Percentiles rank a stretch among this genome's conserved stretches.
These are phyloP conservation scores for Lentithecium fluviatile DNA, from an alignment of 495 filamentous ascomycete species.

Conservation along the genomic window DNA sequence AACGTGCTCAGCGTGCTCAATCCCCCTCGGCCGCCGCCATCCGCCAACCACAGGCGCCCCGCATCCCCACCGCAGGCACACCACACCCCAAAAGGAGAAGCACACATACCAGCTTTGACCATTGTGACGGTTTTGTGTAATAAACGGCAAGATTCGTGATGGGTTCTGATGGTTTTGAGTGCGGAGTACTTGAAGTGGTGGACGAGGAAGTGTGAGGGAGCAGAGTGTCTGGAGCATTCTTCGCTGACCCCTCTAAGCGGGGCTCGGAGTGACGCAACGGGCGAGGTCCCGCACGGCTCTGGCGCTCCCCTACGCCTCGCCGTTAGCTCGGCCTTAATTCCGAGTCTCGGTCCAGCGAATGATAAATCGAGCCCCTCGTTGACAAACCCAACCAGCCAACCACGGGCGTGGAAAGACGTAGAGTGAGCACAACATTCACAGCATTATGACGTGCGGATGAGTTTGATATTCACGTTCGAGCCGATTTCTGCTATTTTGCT, in stretches of 20 bases:
- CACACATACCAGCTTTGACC: constrained; percentile 40
- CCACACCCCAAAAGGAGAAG: background rate
- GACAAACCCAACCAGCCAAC: background rate
- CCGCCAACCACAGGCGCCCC: constrained; percentile 7
- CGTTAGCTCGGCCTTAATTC: background rate
- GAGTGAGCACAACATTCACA: too few relatives aligned
- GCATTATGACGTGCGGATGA: background rate
- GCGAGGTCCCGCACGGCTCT: constrained; percentile 1
- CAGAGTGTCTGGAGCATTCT: too few relatives aligned
- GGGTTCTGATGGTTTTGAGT: background rate
- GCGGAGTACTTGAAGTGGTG: background rate
- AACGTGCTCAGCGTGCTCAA: constrained; percentile 39
- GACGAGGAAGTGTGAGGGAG: background rate
- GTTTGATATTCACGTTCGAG: background rate
- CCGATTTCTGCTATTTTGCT: background rate
- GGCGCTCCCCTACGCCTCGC: background rate
- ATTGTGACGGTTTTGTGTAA: constrained; percentile 30
- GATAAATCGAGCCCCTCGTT: constrained; percentile 10
- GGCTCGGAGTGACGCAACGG: constrained; percentile 23
- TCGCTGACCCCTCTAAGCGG: constrained; percentile 6
- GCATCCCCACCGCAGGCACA: constrained; percentile 7
- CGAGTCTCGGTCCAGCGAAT: constrained; percentile 9
- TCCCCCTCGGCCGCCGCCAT: constrained; percentile 25
- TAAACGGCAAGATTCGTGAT: background rate
- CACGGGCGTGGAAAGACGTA: too few relatives aligned